A percentile compares a stretch with the other conserved stretches of the same genome.
phyloP scores from a whole-genome alignment of 495 filamentous ascomycete genomes.

The Chaetomium fimeti region DNA sequence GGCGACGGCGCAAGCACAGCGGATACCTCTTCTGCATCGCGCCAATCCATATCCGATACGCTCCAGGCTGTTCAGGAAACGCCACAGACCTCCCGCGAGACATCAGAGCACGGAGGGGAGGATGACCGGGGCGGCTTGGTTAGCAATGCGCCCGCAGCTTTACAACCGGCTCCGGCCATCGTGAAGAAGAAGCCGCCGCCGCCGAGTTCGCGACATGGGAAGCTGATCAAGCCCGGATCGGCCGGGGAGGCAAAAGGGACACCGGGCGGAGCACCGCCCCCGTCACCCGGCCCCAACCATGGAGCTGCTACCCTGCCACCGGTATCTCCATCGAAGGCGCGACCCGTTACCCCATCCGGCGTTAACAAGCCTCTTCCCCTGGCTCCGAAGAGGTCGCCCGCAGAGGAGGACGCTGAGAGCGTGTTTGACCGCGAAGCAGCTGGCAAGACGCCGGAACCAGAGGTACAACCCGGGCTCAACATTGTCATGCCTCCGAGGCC shows the following conservation, averaged over 20 bases:
- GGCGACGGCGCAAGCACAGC: constrained; percentile 48
- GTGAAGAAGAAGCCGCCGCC: constrained; percentile 46
- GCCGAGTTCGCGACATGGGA: constrained; percentile 64
- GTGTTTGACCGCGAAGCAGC: constrained; percentile 47
- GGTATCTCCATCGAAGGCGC: constrained; percentile 13
- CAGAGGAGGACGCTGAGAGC: constrained; percentile 40
- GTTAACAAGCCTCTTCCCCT: constrained; percentile 52
- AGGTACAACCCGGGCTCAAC: constrained; percentile 32
- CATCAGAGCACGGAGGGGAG: constrained; percentile 42
- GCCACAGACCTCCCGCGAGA: constrained; percentile 49
- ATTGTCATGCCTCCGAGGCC: constrained; percentile 33
- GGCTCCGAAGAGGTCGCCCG: constrained; percentile 44
- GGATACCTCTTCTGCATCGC: constrained; percentile 49
- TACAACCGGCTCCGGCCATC: constrained; percentile 15
- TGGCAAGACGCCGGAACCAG: constrained; percentile 45
- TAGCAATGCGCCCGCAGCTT: constrained; percentile 23
- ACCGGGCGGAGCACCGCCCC: not conserved
- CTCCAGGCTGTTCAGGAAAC: constrained; percentile 40
- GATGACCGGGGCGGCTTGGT: constrained; percentile 38
- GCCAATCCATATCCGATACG: constrained; percentile 47
- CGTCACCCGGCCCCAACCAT: constrained; percentile 5
- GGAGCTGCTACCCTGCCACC: not conserved
- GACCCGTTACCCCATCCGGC: constrained; percentile 39
- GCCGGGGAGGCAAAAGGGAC: constrained; percentile 15
- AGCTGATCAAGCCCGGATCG: constrained; percentile 53